phyloP scores from a whole-genome alignment of 2,329 filamentous ascomycete species.

The Blastomyces parvus region DNA sequence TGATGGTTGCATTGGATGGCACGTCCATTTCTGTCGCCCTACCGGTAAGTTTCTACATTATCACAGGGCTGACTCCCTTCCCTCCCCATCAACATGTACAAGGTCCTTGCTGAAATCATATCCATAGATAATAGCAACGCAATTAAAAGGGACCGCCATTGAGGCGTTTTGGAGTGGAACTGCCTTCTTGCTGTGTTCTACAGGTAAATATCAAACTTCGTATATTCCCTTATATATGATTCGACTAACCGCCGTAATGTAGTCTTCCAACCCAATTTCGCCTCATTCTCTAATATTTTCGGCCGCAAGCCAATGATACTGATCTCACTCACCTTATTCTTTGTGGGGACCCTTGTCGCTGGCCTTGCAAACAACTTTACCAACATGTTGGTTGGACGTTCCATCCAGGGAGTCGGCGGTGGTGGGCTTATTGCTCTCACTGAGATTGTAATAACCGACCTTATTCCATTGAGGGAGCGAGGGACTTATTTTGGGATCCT shows the following conservation, averaged over 20 bases:
- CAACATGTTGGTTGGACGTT: constrained; percentile 38
- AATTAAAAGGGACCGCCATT: constrained; percentile 45
- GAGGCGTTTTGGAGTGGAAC: constrained; percentile 65
- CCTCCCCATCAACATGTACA: neutral
- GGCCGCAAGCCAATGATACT: constrained; percentile 38
- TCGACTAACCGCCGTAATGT: constrained; percentile 11
- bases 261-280: constrained; percentile 44
- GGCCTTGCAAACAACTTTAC: constrained; percentile 36
- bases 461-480: constrained; percentile 34
- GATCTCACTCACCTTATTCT: constrained; percentile 35
- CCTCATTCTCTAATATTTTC: constrained; percentile 40
- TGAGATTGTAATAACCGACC: constrained; percentile 37
- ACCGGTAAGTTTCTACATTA: constrained; percentile 25
- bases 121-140: constrained; percentile 40
- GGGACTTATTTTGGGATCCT: constrained; percentile 35
- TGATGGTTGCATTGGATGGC: constrained; percentile 57
- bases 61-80: neutral
- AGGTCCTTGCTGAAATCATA: constrained; percentile 5
- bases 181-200: constrained; percentile 55
- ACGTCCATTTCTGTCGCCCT: constrained; percentile 56
- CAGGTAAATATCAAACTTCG: constrained; percentile 26
- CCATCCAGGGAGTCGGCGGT: constrained; percentile 38
- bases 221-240: neutral
- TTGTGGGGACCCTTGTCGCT: constrained; percentile 37
- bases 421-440: constrained; percentile 37